Evolutionary conservation across 768 basidiomycete genomes (phyloP).

Genomic region (Trametes elegans): DNA sequence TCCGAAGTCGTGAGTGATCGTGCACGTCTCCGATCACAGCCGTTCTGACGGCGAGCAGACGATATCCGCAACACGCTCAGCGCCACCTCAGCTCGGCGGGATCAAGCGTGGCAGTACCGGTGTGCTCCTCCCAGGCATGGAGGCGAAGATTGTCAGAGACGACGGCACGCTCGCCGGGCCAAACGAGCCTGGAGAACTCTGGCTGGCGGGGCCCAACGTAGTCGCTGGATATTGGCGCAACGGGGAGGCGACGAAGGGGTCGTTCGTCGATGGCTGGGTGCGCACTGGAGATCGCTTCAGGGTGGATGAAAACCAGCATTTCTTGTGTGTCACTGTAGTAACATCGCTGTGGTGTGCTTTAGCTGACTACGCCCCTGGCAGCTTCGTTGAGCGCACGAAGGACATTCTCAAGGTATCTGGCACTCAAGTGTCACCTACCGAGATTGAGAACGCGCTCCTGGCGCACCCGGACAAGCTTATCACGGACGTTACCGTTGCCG

Average conservation of each 20-base stretch:
- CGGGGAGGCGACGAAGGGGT: constrained; percentile 58
- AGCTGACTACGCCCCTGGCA: no score
- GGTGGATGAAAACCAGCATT: constrained; percentile 56
- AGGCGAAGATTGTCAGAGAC: constrained; percentile 58
- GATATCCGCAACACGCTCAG: constrained; percentile 45
- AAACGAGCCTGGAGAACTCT: constrained; percentile 67
- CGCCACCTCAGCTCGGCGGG: constrained; percentile 46
- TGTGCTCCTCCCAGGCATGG: constrained; percentile 59
- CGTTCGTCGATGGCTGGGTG: constrained; percentile 71
- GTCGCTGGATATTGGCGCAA: constrained; percentile 74
- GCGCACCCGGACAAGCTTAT: constrained; percentile 61
- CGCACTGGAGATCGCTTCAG: constrained; percentile 71
- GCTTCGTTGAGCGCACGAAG: constrained; percentile 79
- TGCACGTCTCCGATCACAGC: neutral
- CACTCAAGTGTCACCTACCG: constrained; percentile 74
- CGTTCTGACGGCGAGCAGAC: constrained; percentile 44
- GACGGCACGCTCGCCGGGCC: constrained; percentile 53
- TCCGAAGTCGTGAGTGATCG: constrained; percentile 26
- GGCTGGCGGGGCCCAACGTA: constrained; percentile 53
- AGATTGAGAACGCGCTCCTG: constrained; percentile 71
- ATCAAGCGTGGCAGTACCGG: constrained; percentile 40
- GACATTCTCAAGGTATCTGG: constrained; percentile 83
- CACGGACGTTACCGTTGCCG: constrained; percentile 66
- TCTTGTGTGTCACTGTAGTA: constrained; percentile 51
- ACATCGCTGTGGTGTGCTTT: no score